Percentiles rank a stretch among this genome's conserved stretches.
These are phyloP conservation scores for Cladosporium sphaerospermum DNA, from an alignment of 2,329 filamentous ascomycete genomes.

Conservation along the genomic window DNA sequence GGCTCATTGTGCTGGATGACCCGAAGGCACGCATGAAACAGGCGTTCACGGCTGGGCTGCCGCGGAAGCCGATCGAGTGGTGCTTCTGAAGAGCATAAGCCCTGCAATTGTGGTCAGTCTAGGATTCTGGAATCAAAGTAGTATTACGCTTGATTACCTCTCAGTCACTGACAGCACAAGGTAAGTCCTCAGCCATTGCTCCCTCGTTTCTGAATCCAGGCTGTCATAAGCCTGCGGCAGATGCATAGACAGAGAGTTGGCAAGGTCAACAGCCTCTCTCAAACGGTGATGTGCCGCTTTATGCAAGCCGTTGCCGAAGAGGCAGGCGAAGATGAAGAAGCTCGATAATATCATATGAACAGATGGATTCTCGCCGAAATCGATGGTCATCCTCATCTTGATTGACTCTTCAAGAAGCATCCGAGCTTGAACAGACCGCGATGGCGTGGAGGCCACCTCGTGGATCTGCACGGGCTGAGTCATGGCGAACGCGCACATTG, in stretches of 20 bases:
- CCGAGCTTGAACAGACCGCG: conserved; percentile 32
- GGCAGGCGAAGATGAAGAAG: conserved; percentile 28
- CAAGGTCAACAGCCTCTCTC: conserved; percentile 33
- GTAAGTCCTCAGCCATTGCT: conserved; percentile 35
- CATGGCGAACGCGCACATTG: conserved; percentile 38
- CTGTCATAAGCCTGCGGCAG: conserved; percentile 34
- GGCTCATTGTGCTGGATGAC: conserved; percentile 34
- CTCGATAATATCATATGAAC: conserved; percentile 26
- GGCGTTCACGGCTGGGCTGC: conserved; percentile 35
- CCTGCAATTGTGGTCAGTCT: too few species aligned
- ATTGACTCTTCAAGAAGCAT: conserved; percentile 39
- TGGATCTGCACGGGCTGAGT: conserved; percentile 41
- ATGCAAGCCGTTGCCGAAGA: conserved; percentile 24
- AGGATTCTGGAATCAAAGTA: too few species aligned
- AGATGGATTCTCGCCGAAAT: conserved; percentile 28
- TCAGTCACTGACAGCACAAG: conserved; percentile 30
- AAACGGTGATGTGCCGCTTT: conserved; percentile 25
- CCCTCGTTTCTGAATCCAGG: conserved; percentile 32
- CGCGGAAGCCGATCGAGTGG: conserved; percentile 38
- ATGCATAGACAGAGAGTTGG: conserved; percentile 36
- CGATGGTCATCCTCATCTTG: conserved; percentile 38
- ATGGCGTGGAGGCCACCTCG: conserved; percentile 28
- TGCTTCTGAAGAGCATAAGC: conserved; percentile 39
- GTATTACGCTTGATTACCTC: conserved; percentile 7
- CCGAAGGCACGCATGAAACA: conserved; percentile 38